Base-by-base conservation (phyloP, 495 filamentous ascomycete species). In the Trichoderma erinaceum region DNA sequence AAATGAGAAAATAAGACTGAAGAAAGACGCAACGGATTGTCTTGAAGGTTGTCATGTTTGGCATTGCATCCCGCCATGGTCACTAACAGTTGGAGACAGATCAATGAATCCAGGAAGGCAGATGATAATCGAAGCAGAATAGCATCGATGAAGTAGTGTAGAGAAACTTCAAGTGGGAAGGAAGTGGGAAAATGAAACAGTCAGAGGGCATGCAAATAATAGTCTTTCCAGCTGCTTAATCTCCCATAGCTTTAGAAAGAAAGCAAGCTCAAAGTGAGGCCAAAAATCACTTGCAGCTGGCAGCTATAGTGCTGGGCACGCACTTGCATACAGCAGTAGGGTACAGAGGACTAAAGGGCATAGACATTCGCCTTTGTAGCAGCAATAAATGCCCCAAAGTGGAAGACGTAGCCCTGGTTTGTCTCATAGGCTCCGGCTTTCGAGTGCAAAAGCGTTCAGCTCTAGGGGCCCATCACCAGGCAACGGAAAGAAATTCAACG, bases 41-140 rank as follows among this genome's bases (percentile, higher is more conserved):
- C 68, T 29, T 52, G 70, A 46, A 70, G 12, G 35, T 70, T 68
- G 38, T 64, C 25, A 66, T 70, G 65, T 27, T 67, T 50, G 13
- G 66, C 15, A 50, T 65, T 70, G 67, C 41, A 68, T 21, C 43
- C 43, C 10, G 44, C 46, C 65, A 66, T 68, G 23, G 11, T 29
- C 18, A n/a, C 32, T 43, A 18, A 29, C 35, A 43, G 35, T 11
- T n/a, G n/a, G n/a, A 41, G 63, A 5, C 0, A 15, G 32, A 29
- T 41, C 16, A 11, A 23, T 15, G 32, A 63, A n/a, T 32, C 18
- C 1, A 27, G 29, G 58, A 63, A 35, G 58, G 16, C 23, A 8
- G 58, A 15, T 63, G 58, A 15, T 64, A 15, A 8, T 13, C 10
- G 23, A 18, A 35, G 12, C 0, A 32, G 29, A 10, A 61, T 15